Evolutionary conservation across 352 stramenopile species (phyloP).

Genomic region (Proteromonas lacertae): DNA sequence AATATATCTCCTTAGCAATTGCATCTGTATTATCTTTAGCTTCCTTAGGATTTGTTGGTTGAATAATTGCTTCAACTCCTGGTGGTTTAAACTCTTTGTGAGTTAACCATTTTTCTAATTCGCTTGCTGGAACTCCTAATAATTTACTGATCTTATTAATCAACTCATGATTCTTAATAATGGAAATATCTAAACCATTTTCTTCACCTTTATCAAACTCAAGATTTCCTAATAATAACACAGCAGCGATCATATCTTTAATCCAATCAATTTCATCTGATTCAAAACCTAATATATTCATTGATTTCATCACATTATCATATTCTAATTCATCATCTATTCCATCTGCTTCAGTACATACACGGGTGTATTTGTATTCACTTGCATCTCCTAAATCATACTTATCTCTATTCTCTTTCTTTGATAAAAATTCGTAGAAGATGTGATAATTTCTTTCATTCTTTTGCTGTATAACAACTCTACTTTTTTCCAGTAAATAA

Average conservation of each 20-base stretch:
- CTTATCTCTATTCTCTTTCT: background rate
- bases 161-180: background rate
- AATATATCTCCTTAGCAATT: conserved; percentile 25
- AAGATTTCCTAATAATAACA: conserved; percentile 86
- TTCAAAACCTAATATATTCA: background rate
- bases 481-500: conserved; percentile 83
- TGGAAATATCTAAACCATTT: background rate
- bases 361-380: background rate
- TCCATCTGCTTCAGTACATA: background rate
- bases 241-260: conserved; percentile 65
- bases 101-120: too few relatives aligned
- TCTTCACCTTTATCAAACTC: conserved; percentile 23
- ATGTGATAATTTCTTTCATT: conserved; percentile 93
- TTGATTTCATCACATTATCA: background rate
- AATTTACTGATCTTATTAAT: too few relatives aligned
- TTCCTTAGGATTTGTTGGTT: background rate
- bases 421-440: conserved; percentile 71
- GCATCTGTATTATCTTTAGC: conserved; percentile 22
- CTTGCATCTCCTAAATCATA: background rate
- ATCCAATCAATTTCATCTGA: conserved; percentile 14
- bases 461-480: conserved; percentile 27
- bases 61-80: too few relatives aligned
- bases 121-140: too few relatives aligned
- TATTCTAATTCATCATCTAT: background rate
- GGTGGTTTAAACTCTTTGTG: too few relatives aligned